These are phyloP conservation scores for Geosmithia flava DNA, from an alignment of 2,329 filamentous ascomycete genomes.

Conservation along the genomic window DNA sequence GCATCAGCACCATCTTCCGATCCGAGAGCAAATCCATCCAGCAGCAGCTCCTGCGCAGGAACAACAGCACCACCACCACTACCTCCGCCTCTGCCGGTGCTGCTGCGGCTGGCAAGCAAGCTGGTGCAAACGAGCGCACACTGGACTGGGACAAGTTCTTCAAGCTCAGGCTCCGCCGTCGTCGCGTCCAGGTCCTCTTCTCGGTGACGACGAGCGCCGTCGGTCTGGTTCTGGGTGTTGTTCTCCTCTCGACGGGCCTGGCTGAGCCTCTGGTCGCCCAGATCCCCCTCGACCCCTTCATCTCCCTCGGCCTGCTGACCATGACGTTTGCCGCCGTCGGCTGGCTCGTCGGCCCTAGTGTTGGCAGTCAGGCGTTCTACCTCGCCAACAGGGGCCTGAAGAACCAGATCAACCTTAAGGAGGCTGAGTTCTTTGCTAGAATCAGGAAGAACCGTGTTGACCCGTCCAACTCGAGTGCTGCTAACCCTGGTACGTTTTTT, in stretches of 20 bases:
- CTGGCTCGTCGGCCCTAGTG: slow-evolving; percentile 75
- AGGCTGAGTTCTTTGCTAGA: slow-evolving; percentile 83
- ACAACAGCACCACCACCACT: neutral
- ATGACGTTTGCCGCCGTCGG: slow-evolving; percentile 67
- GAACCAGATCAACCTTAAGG: slow-evolving; percentile 71
- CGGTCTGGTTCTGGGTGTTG: slow-evolving; percentile 49
- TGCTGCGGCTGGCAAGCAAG: neutral
- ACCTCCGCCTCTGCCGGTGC: neutral
- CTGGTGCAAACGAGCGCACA: slow-evolving; percentile 8
- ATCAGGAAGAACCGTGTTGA: slow-evolving; percentile 91
- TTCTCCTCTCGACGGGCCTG: slow-evolving; percentile 57
- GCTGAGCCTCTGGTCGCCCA: slow-evolving; percentile 59
- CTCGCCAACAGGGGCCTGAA: slow-evolving; percentile 59
- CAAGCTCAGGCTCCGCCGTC: slow-evolving; percentile 72
- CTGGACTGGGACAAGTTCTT: slow-evolving; percentile 92
- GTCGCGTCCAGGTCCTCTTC: slow-evolving; percentile 70
- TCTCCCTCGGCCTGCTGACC: slow-evolving; percentile 72
- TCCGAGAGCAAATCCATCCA: neutral
- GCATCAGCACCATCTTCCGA: neutral
- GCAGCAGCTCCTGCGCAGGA: neutral
- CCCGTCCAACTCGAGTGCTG: slow-evolving; percentile 74
- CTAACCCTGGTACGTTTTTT: slow-evolving; percentile 56
- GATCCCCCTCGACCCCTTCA: slow-evolving; percentile 76
- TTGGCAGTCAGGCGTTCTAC: slow-evolving; percentile 74
- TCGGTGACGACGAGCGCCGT: slow-evolving; percentile 53